phyloP scores from a whole-genome alignment of 768 basidiomycete species.

The Coprinellus aureogranulatus region DNA sequence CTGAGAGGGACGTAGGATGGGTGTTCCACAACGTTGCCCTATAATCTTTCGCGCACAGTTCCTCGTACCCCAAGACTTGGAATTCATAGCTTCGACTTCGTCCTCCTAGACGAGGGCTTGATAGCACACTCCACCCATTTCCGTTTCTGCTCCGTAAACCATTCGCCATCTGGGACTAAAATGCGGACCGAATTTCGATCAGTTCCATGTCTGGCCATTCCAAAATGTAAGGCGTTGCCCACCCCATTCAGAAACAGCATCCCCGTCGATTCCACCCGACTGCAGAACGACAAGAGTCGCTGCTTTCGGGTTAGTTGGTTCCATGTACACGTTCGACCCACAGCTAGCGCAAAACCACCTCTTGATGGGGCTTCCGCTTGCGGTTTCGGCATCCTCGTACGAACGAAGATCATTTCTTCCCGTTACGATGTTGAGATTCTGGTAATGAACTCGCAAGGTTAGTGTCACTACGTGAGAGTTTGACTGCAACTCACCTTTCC shows the following conservation, averaged over 20 bases:
- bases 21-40: too few species aligned
- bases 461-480: constrained; percentile 21
- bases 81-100: background rate
- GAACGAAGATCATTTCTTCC: constrained; percentile 27
- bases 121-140: constrained; percentile 10
- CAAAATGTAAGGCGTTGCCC: too few species aligned
- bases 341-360: constrained; percentile 35
- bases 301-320: background rate
- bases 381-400: constrained; percentile 28
- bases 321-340: constrained; percentile 35
- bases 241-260: background rate
- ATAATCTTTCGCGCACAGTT: too few species aligned
- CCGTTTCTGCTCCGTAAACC: constrained; percentile 23
- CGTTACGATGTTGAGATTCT: constrained; percentile 1
- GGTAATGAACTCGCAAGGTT: constrained; percentile 9
- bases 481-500: constrained; percentile 25
- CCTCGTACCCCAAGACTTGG: too few species aligned
- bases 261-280: constrained; percentile 14
- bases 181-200: background rate
- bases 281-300: background rate
- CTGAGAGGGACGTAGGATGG: too few species aligned
- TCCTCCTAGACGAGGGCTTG: background rate
- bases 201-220: background rate
- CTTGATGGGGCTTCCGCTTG: constrained; percentile 26
- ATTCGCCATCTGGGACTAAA: constrained; percentile 27